Conservation (phyloP, 192 early-diverging fungal species). For the Cladochytrium replicatum region DNA sequence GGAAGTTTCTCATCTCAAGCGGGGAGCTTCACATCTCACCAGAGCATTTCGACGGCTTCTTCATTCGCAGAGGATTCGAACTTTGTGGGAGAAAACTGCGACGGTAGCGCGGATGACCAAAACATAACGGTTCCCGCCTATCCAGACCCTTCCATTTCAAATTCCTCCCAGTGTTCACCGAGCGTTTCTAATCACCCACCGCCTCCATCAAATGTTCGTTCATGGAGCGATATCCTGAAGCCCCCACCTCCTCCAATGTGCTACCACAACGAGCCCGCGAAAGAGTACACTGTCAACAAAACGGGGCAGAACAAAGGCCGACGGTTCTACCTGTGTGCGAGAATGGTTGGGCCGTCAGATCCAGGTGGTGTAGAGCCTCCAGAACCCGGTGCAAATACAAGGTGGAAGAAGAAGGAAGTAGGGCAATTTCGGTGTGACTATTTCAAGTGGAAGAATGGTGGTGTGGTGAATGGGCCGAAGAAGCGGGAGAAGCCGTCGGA, state of each 20-base stretch:
- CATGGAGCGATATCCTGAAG: slow-evolving; percentile 52
- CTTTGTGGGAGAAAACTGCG: no score
- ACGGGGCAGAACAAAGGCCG: slow-evolving; percentile 59
- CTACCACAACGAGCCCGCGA: slow-evolving; percentile 51
- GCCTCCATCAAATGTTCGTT: slow-evolving; percentile 1
- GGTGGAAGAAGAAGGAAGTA: slow-evolving; percentile 8
- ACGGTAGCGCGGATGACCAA: no score
- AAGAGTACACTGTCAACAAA: slow-evolving; percentile 59
- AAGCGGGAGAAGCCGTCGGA: no score
- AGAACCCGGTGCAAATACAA: slow-evolving; percentile 5
- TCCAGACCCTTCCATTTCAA: no score
- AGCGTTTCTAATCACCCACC: slow-evolving; percentile 1
- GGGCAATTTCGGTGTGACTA: slow-evolving; percentile 32
- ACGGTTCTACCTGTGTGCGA: slow-evolving; percentile 54
- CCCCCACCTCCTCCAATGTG: slow-evolving; percentile 44
- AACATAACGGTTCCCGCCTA: no score
- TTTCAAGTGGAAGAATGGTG: slow-evolving; percentile 31
- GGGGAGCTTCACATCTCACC: no score
- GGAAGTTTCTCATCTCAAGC: no score
- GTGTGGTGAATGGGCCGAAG: no score
- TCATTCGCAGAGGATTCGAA: no score
- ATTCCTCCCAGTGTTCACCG: no score
- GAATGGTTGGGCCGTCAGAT: slow-evolving; percentile 31
- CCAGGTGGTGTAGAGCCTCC: background rate
- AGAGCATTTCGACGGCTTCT: no score